phyloP scores from a whole-genome alignment of 371 early-diverging fungal genomes.

The Parasitella parasitica region DNA sequence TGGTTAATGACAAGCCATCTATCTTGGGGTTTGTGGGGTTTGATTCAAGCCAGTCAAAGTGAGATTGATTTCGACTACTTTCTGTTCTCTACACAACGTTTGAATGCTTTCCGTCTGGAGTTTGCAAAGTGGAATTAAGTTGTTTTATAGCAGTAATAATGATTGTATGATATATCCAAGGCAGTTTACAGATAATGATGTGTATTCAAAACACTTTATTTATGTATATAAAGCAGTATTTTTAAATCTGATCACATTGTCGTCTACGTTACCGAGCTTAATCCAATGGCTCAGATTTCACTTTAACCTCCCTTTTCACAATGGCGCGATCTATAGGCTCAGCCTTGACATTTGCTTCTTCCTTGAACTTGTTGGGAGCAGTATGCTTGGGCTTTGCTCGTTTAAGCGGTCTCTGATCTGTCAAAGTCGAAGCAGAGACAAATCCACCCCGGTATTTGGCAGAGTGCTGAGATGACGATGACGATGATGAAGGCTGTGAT shows the following conservation, averaged over 20 bases:
- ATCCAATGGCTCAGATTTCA: too few species aligned
- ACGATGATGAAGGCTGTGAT: background rate
- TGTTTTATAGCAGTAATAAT: too few species aligned
- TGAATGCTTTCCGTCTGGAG: slow-evolving; percentile 50
- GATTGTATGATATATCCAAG: too few species aligned
- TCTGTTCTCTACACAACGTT: slow-evolving; percentile 67
- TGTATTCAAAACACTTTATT: too few species aligned
- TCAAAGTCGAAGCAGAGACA: background rate
- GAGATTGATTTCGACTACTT: slow-evolving; percentile 85
- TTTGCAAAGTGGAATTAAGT: slow-evolving; percentile 32
- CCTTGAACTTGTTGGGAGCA: too few species aligned
- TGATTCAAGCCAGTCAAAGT: slow-evolving; percentile 72
- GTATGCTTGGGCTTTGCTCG: background rate
- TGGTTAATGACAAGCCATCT: slow-evolving; percentile 70
- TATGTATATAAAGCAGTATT: too few species aligned
- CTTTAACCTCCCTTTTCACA: too few species aligned
- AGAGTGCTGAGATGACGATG: background rate
- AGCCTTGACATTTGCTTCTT: too few species aligned
- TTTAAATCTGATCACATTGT: too few species aligned
- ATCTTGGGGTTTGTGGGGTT: slow-evolving; percentile 85
- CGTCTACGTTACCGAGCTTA: too few species aligned
- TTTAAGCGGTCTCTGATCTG: background rate
- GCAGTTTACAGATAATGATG: too few species aligned
- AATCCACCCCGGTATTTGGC: background rate
- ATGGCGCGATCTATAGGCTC: too few species aligned